Base-by-base conservation (phyloP, 2,329 filamentous ascomycete genomes). In the Colletotrichum somersetense region DNA sequence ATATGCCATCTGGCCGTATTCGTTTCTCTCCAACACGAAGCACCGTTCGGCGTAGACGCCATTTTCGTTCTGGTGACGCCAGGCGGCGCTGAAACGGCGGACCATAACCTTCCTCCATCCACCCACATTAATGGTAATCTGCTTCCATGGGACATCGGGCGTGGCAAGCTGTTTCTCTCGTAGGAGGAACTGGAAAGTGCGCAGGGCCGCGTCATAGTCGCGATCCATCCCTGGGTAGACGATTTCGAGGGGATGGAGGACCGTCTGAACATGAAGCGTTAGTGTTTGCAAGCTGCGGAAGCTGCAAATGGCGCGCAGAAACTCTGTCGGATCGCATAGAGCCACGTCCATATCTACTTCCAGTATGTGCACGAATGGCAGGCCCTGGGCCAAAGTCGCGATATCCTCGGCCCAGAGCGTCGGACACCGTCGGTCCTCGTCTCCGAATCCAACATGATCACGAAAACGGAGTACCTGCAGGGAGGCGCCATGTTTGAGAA, bases 281-380 rank as follows among this genome's bases (percentile, higher is more conserved):
- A 88, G 77, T 0, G 79, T 81, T 50, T 81, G 77, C 18, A 87
- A 79, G 10, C 75, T 75, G 5, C 78, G 80, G 65, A 87, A 86
- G 3, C 70, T 73, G 75, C 81, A 81, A 1, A 86, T 73, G 5
- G 80, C 79, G 6, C 74, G 72, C 7, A 87, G 77, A 72, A 86
- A 85, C 11, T 76, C 72, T 0, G 73, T 44, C 7, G 80, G 77
- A n/a, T 82, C 80, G 71, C 80, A 81, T 12, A 78, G 66, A 3
- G 75, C 75, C n/a, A 76, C 74, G 71, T 87, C 85, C 79, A 87
- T 81, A 75, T 87, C 86, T 12, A 88, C 73, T 76, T 87, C 85
- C 6, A 87, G 81, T 0, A 79, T 80, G 38, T 80, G 79, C 4
- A 87, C 78, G 4, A 73, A 59, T 5, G 71, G 72, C 7, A 87